Evolutionary conservation across 2,329 filamentous ascomycete genomes (phyloP).

Genomic region (Colletotrichum ledebouriae): DNA sequence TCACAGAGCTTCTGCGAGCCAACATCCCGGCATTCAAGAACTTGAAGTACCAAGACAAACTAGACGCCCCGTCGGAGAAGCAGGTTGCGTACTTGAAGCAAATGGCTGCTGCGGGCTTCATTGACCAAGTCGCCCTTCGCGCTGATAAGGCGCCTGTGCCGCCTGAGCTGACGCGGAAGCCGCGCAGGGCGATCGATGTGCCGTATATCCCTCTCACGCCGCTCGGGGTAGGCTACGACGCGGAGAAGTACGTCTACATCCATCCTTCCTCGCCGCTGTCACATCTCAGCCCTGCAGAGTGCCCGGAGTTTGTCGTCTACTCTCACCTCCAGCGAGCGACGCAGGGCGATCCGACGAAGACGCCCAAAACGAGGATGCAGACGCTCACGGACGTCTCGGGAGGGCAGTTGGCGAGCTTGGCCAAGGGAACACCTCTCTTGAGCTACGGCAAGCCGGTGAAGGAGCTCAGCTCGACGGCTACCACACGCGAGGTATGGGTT

Average conservation of each 20-base stretch:
- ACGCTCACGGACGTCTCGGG: slow-evolving; percentile 84
- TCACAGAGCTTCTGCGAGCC: slow-evolving; percentile 82
- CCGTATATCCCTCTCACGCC: slow-evolving; percentile 90
- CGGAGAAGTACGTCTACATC: slow-evolving; percentile 82
- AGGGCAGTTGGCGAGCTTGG: slow-evolving; percentile 81
- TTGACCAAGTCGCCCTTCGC: slow-evolving; percentile 94
- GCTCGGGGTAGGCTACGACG: slow-evolving; percentile 61
- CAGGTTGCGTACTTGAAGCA: slow-evolving; percentile 87
- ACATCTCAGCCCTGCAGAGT: slow-evolving; percentile 75
- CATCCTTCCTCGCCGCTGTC: slow-evolving; percentile 89
- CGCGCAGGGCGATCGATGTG: slow-evolving; percentile 89
- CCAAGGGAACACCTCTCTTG: slow-evolving; percentile 86
- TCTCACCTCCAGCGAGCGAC: slow-evolving; percentile 82
- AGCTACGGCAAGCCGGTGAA: slow-evolving; percentile 92
- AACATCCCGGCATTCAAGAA: slow-evolving; percentile 77
- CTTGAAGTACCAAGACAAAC: slow-evolving; percentile 67
- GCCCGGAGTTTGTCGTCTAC: slow-evolving; percentile 91
- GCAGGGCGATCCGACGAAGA: slow-evolving; percentile 65
- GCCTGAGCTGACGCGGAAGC: slow-evolving; percentile 75
- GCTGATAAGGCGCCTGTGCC: slow-evolving; percentile 86
- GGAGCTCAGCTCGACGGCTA: slow-evolving; percentile 69
- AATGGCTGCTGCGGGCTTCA: slow-evolving; percentile 91
- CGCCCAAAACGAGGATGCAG: slow-evolving; percentile 86
- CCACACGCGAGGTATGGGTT: slow-evolving; percentile 82
- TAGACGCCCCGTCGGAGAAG: slow-evolving; percentile 72